Evolutionary conservation across 495 filamentous ascomycete genomes (phyloP), one percentile per base, ranked within the genome.

Genomic region (Daldinia grandis): DNA sequence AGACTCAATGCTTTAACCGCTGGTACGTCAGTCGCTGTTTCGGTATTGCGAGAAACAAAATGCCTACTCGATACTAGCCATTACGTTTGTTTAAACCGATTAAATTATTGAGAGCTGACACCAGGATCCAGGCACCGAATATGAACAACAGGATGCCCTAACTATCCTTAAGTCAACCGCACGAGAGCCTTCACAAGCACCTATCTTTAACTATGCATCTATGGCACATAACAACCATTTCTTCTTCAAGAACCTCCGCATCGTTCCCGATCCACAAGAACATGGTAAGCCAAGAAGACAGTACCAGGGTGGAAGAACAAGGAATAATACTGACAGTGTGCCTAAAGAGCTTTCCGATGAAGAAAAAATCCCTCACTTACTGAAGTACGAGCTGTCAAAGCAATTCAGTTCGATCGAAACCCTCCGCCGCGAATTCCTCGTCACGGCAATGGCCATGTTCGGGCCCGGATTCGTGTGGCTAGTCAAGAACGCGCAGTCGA

Each of bases 381-480:
- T 85, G 15, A 65, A 68, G 49, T 7, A 3, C 3, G 72, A 74
- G 42, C 85, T 97, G 71, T 78, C 80, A 70, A 75, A 80, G 72
- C 87, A 88, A 57, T 98, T 97, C 81, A 89, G 90, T 74, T 93
- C 90, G 71, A 81, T 94, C 72, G 90, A 93, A 68, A 92, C 93
- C 17, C 86, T 99, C 24, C 89, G 89, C 76, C 79, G 83, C 67
- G 90, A 94, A 71, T 89, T 98, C 80, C 80, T 96, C 68, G 84
- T 87, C 62, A 97, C 93, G 5, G 95, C 96, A 61, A 82, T 86
- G 68, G 85, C 88, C 79, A 97, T 98, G 94, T 99, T 99, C 83
- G 96, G 96, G 50, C 93, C 94, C 1, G 95, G 91, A 59, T 98
- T 94, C 83, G 93, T 98, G 71, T 99, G 95, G 95, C 90, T 99